Base-by-base conservation (phyloP, 306 rosid species). In the Quercus berberidifolia region DNA sequence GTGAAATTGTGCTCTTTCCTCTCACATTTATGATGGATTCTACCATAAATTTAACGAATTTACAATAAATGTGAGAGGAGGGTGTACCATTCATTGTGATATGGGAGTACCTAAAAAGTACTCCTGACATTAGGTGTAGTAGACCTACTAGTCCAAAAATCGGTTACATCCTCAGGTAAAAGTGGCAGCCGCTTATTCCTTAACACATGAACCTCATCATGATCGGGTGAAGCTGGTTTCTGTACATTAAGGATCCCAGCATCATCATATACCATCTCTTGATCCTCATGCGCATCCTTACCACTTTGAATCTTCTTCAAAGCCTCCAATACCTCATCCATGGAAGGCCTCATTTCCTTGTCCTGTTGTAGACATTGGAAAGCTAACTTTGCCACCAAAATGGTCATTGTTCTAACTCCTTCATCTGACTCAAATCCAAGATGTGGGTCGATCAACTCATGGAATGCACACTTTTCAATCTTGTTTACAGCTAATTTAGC, bases 341-440 rank as follows among this genome's bases (percentile, higher is more conserved):
- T 91, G 52, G 89, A 82, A 74, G 98, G 97, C 75, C 98, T 90
- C 31, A 83, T 62, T 33, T 88, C 93, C 83, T 76, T 87, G 86
- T 91, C 88, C 84, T 83, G 84, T 76, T 86, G 93, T 69, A 93
- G 64, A 69, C 97, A 93, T 6, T 25, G 92, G 73, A 91, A 90
- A 41, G 94, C 98, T 84, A 93, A 82, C 57, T 80, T 85, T 3
- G 93, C 94, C 20, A 90, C 92, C n/a, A 77, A 83, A 67, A 75
- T 81, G 68, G 85, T 65, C 93, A 82, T 85, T 85, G 85, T 84
- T 72, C 76, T 76, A 46, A 86, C 74, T 25, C 79, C 85, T 31
- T 69, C 46, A 64, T 91, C 89, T 2, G 87, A 74, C 65, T 84
- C 86, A 72, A 87, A 90, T 21, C 97, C 97, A 30, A 91, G 87